Evolutionary conservation across 2,329 filamentous ascomycete species (phyloP).

Genomic region (Hymenoscyphus occultus): DNA sequence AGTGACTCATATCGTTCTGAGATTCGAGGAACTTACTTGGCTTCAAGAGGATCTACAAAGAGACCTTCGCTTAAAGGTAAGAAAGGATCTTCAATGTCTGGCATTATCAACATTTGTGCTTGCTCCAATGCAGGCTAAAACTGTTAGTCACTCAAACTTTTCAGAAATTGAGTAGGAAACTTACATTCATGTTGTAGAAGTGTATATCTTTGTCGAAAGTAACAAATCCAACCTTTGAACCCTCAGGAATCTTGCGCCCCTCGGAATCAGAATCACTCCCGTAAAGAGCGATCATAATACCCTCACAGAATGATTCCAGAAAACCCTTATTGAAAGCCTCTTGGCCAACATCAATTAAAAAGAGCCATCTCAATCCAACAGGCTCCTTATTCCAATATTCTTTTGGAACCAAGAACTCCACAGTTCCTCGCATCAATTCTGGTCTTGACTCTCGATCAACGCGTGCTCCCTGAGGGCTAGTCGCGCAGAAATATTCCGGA

Average conservation of each 20-base stretch:
- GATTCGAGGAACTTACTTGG: slow-evolving; percentile 52
- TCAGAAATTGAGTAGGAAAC: slow-evolving; percentile 36
- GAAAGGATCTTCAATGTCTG: slow-evolving; percentile 94
- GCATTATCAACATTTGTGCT: slow-evolving; percentile 98
- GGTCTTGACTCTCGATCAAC: slow-evolving; percentile 86
- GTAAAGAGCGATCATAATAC: slow-evolving; percentile 82
- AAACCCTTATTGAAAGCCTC: slow-evolving; percentile 90
- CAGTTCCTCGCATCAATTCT: slow-evolving; percentile 85
- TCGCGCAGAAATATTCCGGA: slow-evolving; percentile 88
- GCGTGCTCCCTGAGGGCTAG: slow-evolving; percentile 79
- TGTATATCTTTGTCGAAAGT: slow-evolving; percentile 97
- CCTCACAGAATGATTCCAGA: slow-evolving; percentile 84
- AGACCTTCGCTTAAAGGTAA: slow-evolving; percentile 86
- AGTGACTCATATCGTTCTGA: slow-evolving; percentile 5
- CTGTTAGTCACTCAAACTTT: neutral
- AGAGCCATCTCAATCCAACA: slow-evolving; percentile 81
- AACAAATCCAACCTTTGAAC: slow-evolving; percentile 87
- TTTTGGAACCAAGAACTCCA: slow-evolving; percentile 95
- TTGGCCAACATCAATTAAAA: slow-evolving; percentile 89
- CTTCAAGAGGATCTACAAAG: slow-evolving; percentile 92
- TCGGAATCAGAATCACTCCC: slow-evolving; percentile 56
- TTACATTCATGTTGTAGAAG: slow-evolving; percentile 90
- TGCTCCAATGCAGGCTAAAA: slow-evolving; percentile 69
- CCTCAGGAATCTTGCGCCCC: slow-evolving; percentile 63
- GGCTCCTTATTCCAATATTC: slow-evolving; percentile 98